Evolutionary conservation across 164 flowering plant species (phyloP).

Genomic region (Nymphaea thermarum): DNA sequence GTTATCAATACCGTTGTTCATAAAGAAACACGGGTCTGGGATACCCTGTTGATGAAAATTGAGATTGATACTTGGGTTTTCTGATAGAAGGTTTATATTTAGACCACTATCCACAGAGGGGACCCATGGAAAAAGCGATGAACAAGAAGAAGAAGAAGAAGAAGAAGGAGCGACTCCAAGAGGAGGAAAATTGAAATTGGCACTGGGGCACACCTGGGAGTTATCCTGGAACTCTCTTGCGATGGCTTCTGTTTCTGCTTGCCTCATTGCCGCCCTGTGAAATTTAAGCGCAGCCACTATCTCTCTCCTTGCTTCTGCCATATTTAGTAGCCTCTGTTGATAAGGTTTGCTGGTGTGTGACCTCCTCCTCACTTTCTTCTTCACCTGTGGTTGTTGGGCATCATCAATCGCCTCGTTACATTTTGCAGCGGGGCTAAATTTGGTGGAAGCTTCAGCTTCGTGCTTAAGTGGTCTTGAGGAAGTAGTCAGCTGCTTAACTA

Average conservation of each 20-base stretch:
- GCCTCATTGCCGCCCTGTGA: conserved; percentile 85
- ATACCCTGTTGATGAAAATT: neutral
- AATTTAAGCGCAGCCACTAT: conserved; percentile 85
- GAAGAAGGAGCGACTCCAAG: neutral
- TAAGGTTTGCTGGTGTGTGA: conserved; percentile 79
- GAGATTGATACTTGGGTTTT: neutral
- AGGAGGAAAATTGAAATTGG: neutral
- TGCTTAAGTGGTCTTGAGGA: conserved; percentile 10
- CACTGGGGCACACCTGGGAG: neutral
- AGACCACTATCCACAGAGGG: neutral
- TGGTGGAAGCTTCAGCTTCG: neutral
- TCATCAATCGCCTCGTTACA: conserved; percentile 16
- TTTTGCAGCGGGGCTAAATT: conserved; percentile 9
- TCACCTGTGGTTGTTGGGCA: conserved; percentile 28
- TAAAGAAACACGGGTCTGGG: neutral
- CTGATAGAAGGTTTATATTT: neutral
- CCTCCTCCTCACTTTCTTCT: conserved; percentile 78
- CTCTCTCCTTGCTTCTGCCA: conserved; percentile 88
- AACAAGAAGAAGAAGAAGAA: too few species aligned
- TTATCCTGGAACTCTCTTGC: neutral
- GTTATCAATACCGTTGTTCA: neutral
- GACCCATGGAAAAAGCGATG: too few species aligned
- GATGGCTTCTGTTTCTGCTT: conserved; percentile 9
- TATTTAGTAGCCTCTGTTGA: conserved; percentile 77
- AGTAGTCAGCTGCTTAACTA: conserved; percentile 72